Base-by-base conservation (phyloP, 2,329 filamentous ascomycete species). In the Emergomyces pasteurianus region DNA sequence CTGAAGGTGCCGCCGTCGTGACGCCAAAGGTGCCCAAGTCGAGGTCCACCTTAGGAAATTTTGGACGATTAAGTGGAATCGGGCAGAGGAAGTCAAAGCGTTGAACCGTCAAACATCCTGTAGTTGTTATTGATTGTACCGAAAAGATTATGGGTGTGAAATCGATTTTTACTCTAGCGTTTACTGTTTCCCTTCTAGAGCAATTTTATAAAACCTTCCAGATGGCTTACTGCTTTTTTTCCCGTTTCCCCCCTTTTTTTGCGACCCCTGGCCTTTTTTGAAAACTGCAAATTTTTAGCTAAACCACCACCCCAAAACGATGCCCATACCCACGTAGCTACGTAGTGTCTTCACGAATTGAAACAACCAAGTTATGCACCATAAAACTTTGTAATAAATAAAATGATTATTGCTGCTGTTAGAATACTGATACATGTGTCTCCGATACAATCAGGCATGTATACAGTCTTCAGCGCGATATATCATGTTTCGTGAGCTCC, bases 31-130 rank as follows among this genome's bases (percentile, higher is more conserved):
- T 63, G n/a, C 62, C 63, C 7, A 89, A 88, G 73, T 81, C 80
- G 50, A 82, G 82, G 67, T 81, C 82, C 9, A 83, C 85, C 53
- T 73, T 90, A 47, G 84, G 86, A 5, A 86, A 89, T 69, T 83
- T 90, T 71, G 86, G 87, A 5, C 79, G 87, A 61, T 74, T 90
- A 55, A 86, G 86, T 53, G 87, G 86, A n/a, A 87, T 87, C 40
- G 86, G 88, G 18, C 78, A 85, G 50, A 84, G 85, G 50, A 84
- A 83, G 60, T 69, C 68, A 57, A 77, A 76, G 65, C 70, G 70
- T 54, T 77, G 65, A 73, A 31, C 40, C 34, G 5, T 2, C 3
- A 23, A 16, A 14, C 21, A 28, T 50, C 16, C 12, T 3, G 23
- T 40, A 38, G 5, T 31, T 12, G 21, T 52, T 46, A 18, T 38